Evolutionary conservation across 805 yeast genomes (phyloP), one percentile per base, ranked within the genome.

Genomic region (Candida nemodendra): DNA sequence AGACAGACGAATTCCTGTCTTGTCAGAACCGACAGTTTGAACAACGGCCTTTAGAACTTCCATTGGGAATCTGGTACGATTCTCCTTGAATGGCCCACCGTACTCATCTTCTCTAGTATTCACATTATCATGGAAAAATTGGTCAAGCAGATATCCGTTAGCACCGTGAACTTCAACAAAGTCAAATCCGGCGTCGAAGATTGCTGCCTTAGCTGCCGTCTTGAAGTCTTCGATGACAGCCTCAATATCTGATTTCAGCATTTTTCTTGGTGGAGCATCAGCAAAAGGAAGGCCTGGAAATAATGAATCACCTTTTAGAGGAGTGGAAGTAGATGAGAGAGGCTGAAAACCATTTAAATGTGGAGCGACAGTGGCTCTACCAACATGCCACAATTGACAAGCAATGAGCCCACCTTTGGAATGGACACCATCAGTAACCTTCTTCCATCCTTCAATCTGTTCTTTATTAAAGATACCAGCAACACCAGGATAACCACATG

Each of bases 21-120:
- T 68, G 3, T 66, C 66, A 15, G 74, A 67, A 32, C 86, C 87
- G 43, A 80, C 57, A 2, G 73, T 77, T 4, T 59, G 72, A 18
- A 64, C 62, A 25, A 77, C 48, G 3, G 73, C 71, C 47, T 78
- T 79, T 17, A 79, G 62, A 18, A 79, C 68, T 45, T 74, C 77
- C 21, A 71, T 48, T 3, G 60, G 45, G 30, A 71, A 59, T 36
- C 64, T 62, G 13, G 66, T 60, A 37, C 72, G 57, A 43, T 67
- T 71, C 46, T 71, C 74, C 38, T 65, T 62, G 3, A 66, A 54
- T 0, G 71, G 71, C 11, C 48, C 48, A 32, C 76, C 74, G 33
- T 68, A 70, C 40, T 65, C 50, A 43, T 69, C 74, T n/a, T 66
- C 58, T 54, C 76, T 53, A 15, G 54, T 27, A 56, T 70, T 64